Percentiles rank a stretch among this genome's conserved stretches.
phyloP scores from a whole-genome alignment of 106 monocot genomes.

The Triglochin maritima region DNA sequence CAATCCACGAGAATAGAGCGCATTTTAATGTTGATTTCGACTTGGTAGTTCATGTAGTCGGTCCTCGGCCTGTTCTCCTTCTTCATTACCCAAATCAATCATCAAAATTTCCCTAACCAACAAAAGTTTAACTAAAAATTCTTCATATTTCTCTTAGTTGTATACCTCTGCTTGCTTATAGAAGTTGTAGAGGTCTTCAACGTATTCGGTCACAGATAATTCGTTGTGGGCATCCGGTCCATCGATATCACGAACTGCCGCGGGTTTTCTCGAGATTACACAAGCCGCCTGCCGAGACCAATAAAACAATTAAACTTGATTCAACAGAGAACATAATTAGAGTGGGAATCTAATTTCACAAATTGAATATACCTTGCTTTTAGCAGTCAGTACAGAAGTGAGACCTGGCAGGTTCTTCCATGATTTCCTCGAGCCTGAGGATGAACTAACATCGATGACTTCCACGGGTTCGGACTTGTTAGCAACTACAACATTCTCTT shows the following conservation, averaged over 20 bases:
- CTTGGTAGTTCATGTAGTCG: constrained; percentile 49
- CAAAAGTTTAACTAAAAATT: neutral
- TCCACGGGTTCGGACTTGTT: too few species aligned
- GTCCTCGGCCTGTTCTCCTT: neutral
- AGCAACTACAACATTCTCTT: neutral
- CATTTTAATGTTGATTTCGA: constrained; percentile 57
- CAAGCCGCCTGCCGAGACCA: constrained; percentile 25
- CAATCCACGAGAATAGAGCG: constrained; percentile 58
- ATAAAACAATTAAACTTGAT: neutral
- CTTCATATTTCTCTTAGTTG: constrained; percentile 17
- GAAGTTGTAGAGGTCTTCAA: constrained; percentile 58
- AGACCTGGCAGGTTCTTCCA: neutral
- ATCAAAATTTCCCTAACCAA: neutral
- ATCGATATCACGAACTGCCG: constrained; percentile 38
- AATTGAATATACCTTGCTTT: constrained; percentile 13
- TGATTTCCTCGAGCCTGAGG: too few species aligned
- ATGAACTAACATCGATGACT: too few species aligned
- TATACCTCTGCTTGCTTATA: constrained; percentile 11
- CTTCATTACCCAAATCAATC: constrained; percentile 6
- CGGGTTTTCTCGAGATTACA: constrained; percentile 24
- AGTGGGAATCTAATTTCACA: constrained; percentile 7
- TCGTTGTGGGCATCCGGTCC: constrained; percentile 29
- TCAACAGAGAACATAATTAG: neutral
- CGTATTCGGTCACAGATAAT: constrained; percentile 41
- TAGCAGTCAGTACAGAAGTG: neutral